Evolutionary conservation across 1,139 yeast species (phyloP).

Genomic region (Nakaseomyces uthaithaninus): DNA sequence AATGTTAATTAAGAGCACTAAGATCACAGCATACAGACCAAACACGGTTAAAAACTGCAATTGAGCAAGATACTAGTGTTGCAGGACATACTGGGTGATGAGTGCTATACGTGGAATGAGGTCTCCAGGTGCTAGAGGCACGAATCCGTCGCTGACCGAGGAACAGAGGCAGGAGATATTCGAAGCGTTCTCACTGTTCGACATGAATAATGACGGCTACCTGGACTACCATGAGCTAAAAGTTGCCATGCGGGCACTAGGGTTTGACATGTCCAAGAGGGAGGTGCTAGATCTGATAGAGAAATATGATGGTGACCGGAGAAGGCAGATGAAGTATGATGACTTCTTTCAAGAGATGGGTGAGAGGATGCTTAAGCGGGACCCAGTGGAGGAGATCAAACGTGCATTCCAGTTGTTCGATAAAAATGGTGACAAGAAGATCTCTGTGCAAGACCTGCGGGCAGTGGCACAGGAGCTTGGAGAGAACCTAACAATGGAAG

Average conservation of each 20-base stretch:
- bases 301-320: slow-evolving; percentile 73
- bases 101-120: slow-evolving; percentile 1
- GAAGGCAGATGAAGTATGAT: slow-evolving; percentile 66
- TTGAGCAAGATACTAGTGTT: too few species aligned
- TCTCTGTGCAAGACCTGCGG: slow-evolving; percentile 70
- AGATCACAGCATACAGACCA: too few species aligned
- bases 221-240: slow-evolving; percentile 89
- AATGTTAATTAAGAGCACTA: too few species aligned
- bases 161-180: slow-evolving; percentile 90
- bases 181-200: slow-evolving; percentile 89
- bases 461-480: slow-evolving; percentile 90
- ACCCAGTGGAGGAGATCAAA: slow-evolving; percentile 85
- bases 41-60: too few species aligned
- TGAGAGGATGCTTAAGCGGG: slow-evolving; percentile 68
- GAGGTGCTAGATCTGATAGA: slow-evolving; percentile 76
- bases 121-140: slow-evolving; percentile 1
- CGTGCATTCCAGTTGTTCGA: slow-evolving; percentile 89
- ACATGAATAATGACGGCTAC: slow-evolving; percentile 83
- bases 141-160: slow-evolving; percentile 51
- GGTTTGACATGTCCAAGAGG: slow-evolving; percentile 75
- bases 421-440: slow-evolving; percentile 81
- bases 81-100: too few species aligned
- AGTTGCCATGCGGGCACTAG: slow-evolving; percentile 88
- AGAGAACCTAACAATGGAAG: slow-evolving; percentile 87
- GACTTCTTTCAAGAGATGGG: slow-evolving; percentile 65